phyloP scores from a whole-genome alignment of 2,329 filamentous ascomycete species.

The Cercospora berteroae region DNA sequence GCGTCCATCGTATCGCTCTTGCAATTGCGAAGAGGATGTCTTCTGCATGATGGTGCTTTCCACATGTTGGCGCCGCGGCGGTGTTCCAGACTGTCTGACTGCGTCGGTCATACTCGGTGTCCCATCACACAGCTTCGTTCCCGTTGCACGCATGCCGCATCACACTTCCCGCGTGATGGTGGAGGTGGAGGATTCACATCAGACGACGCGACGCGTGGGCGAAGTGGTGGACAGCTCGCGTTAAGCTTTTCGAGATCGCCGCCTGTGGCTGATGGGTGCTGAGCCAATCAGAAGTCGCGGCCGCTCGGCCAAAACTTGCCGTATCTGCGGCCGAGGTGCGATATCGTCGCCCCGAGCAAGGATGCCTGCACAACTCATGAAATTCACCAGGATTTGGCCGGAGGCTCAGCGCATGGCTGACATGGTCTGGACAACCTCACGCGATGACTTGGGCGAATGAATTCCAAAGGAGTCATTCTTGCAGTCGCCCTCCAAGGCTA shows the following conservation, averaged over 20 bases:
- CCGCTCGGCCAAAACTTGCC: not conserved
- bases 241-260: not conserved
- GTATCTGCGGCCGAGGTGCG: not conserved
- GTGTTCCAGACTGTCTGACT: not conserved
- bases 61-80: not conserved
- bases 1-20: not conserved
- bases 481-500: not conserved
- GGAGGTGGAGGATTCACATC: not conserved
- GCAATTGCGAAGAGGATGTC: not conserved
- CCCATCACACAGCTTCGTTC: not conserved
- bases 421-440: not conserved
- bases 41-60: too few species aligned
- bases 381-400: not conserved
- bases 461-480: not conserved
- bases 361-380: not conserved
- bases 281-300: not conserved
- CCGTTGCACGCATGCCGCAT: not conserved
- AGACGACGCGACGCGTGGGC: not conserved
- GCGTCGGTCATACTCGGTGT: not conserved
- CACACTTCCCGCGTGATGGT: not conserved
- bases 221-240: not conserved
- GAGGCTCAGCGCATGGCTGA: not conserved
- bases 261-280: not conserved
- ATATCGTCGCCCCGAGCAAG: not conserved
- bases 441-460: not conserved